Base-by-base conservation (phyloP, 2,329 filamentous ascomycete genomes). In the Ascochyta clinopodiicola region DNA sequence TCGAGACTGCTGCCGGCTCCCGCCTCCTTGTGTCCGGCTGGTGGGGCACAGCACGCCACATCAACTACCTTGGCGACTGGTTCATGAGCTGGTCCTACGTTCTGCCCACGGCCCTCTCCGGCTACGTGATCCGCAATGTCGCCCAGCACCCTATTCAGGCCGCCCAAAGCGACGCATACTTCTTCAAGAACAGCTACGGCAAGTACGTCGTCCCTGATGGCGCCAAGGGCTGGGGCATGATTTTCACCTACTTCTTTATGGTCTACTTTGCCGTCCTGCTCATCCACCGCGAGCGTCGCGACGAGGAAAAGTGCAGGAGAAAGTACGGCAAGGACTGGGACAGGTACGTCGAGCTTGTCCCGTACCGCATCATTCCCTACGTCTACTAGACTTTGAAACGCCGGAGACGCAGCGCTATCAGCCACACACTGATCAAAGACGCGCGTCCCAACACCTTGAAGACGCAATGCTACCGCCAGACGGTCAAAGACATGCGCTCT, bases 11-110 rank as follows among this genome's bases (percentile, higher is more conserved):
- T 70, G 83, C 86, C 2, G 94, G 94, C 46, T 92, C 90, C 54
- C 90, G 88, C 65, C 85, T 97, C 27, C 83, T 97, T 61, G 87
- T 87, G 3, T 89, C 90, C 0, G 94, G 94, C 51, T 98, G 94
- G 94, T 97, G 94, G 94, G 94, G 94, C 38, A 81, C 86, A 21
- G 90, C 93, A 0, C 86, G 94, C 37, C 94, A 98, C 77, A 94
- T 97, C 82, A 98, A 97, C 80, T 97, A 98, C 77, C 78, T 96
- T 1, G 94, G 93, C 47, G 94, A 98, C 79, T 97, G 93, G 93
- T 82, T 95, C 63, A 93, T 96, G 86, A 86, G 89, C 8, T 97
- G 92, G 91, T 87, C 92, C 0, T 97, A 95, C 77, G 91, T 87
- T 62, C 81, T 97, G 38, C 93, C 94, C 1, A 96, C 93, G 0